phyloP scores from a whole-genome alignment of 441 rosid genomes.

The Aquilaria agallochum region DNA sequence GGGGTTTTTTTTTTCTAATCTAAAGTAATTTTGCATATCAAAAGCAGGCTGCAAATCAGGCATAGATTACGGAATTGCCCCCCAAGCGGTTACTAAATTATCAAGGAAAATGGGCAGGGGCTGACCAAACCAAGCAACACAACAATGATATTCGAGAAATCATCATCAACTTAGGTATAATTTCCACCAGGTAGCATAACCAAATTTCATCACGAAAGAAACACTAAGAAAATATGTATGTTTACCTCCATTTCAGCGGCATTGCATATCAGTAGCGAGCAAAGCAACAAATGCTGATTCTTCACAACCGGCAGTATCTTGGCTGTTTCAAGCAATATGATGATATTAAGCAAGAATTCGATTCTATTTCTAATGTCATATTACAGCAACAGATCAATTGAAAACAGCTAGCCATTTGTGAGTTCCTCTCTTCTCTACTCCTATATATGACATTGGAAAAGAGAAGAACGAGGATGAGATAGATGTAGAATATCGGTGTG shows the following conservation, averaged over 20 bases:
- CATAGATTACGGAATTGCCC: conserved; percentile 35
- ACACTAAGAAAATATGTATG: neutral
- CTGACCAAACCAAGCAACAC: conserved; percentile 22
- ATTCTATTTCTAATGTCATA: no score
- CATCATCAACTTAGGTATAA: conserved; percentile 3
- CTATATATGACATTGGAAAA: no score
- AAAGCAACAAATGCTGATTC: conserved; percentile 54
- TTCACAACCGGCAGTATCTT: conserved; percentile 61
- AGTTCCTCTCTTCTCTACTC: no score
- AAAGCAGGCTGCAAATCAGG: no score
- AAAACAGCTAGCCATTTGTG: no score
- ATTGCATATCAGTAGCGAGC: conserved; percentile 55
- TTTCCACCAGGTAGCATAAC: neutral
- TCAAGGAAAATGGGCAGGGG: conserved; percentile 66
- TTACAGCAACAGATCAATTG: no score
- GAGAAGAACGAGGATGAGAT: no score
- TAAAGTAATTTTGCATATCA: no score
- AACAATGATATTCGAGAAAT: conserved; percentile 6
- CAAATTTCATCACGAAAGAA: neutral
- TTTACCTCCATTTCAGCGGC: conserved; percentile 80
- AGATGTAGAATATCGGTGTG: no score
- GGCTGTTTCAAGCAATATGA: conserved; percentile 20
- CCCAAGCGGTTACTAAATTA: conserved; percentile 52
- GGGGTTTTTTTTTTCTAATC: no score
- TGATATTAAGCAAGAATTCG: no score